Evolutionary conservation across 2,329 filamentous ascomycete genomes (phyloP).

Genomic region (Juglanconis juglandina): DNA sequence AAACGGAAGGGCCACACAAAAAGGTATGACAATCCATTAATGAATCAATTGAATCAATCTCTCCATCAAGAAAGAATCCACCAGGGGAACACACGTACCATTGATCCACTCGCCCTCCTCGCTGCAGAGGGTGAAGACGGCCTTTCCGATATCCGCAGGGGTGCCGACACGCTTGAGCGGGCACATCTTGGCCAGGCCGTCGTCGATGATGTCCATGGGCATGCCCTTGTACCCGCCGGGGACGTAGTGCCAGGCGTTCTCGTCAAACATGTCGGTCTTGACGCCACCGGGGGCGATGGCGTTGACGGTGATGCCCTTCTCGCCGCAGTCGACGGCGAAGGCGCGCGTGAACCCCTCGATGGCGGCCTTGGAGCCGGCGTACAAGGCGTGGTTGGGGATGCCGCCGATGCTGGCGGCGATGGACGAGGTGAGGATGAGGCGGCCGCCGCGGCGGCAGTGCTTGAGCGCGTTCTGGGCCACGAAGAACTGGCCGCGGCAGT

Average conservation of each 20-base stretch:
- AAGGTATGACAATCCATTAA: background rate
- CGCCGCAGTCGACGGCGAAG: constrained; percentile 69
- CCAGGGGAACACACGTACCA: constrained; percentile 39
- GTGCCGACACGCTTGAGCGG: constrained; percentile 58
- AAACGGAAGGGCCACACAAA: background rate
- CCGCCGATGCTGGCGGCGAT: constrained; percentile 65
- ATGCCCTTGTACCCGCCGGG: constrained; percentile 52
- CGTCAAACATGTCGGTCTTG: constrained; percentile 74
- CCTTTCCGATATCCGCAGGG: constrained; percentile 57
- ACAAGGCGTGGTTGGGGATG: constrained; percentile 67
- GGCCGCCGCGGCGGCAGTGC: constrained; percentile 65
- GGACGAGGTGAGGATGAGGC: constrained; percentile 69
- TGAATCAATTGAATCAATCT: no score
- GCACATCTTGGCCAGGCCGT: constrained; percentile 52
- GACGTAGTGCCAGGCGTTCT: constrained; percentile 65
- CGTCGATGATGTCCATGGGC: constrained; percentile 51
- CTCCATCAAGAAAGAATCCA: background rate
- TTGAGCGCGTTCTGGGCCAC: constrained; percentile 73
- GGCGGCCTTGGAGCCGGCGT: constrained; percentile 69
- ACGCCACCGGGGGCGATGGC: constrained; percentile 70
- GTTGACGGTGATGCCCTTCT: constrained; percentile 66
- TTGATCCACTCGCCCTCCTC: constrained; percentile 64
- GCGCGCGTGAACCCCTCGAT: constrained; percentile 70
- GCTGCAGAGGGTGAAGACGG: constrained; percentile 53
- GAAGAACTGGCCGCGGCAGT: constrained; percentile 71